Evolutionary conservation across 1,284 basidiomycete species (phyloP).

Genomic region (Boletus sp.): DNA sequence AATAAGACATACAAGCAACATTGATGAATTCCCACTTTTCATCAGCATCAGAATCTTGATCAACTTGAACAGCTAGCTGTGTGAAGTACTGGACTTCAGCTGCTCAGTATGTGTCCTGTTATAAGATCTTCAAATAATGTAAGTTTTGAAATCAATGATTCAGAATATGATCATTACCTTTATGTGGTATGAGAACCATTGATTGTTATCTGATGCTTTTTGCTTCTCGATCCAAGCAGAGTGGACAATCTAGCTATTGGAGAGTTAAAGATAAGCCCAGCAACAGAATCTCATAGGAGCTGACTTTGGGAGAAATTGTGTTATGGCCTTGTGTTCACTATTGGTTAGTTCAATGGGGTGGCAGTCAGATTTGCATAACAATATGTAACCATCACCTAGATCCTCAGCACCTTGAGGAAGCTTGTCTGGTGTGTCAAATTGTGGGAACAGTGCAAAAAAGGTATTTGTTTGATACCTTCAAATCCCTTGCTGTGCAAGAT

Average conservation of each 20-base stretch:
- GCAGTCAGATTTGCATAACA: neutral
- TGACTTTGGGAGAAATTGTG: neutral
- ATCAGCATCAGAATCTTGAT: neutral
- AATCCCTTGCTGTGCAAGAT: slow-evolving; percentile 10
- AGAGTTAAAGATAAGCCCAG: neutral
- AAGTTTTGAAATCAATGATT: neutral
- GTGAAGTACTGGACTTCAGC: slow-evolving; percentile 3
- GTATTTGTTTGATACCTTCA: neutral
- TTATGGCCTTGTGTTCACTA: neutral
- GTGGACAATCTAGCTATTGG: neutral
- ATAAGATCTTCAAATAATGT: neutral
- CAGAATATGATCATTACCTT: neutral
- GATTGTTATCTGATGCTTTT: neutral
- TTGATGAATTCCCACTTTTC: neutral
- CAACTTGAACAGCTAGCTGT: neutral
- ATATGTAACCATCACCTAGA: neutral
- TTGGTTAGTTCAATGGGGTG: neutral
- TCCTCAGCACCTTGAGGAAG: neutral
- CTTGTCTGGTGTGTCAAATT: neutral
- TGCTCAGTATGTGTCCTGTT: neutral
- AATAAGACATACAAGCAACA: neutral
- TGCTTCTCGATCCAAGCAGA: neutral
- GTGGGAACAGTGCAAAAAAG: neutral
- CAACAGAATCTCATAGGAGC: neutral
- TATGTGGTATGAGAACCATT: neutral